These are phyloP conservation scores for Alternaria alternata DNA, from an alignment of 2,329 filamentous ascomycete genomes.

Conservation along the genomic window DNA sequence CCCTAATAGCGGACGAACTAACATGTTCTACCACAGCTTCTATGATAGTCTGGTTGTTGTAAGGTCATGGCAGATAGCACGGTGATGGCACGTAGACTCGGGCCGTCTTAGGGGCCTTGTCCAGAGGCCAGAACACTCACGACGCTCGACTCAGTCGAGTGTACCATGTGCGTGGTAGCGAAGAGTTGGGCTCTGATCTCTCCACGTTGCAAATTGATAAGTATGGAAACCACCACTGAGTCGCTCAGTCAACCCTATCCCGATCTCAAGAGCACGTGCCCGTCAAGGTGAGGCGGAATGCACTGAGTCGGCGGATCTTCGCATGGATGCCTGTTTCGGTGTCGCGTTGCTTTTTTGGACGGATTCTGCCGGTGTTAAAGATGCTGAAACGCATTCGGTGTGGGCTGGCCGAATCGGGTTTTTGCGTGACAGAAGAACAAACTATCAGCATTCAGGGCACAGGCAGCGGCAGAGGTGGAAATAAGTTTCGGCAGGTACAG, in stretches of 20 bases:
- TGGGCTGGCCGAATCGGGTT: slow-evolving; percentile 19
- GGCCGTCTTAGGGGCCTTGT: background rate
- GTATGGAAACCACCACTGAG: slow-evolving; percentile 14
- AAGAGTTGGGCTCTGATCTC: slow-evolving; percentile 4
- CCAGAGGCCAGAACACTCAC: background rate
- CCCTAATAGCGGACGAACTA: background rate
- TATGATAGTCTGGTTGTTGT: background rate
- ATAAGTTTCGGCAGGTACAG: slow-evolving; percentile 12
- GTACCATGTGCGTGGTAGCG: slow-evolving; percentile 4
- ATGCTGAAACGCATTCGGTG: slow-evolving; percentile 24
- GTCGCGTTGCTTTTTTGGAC: slow-evolving; percentile 9
- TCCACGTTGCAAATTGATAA: slow-evolving; percentile 1
- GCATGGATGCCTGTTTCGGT: slow-evolving; percentile 18
- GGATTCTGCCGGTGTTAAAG: slow-evolving; percentile 12
- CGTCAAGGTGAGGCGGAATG: slow-evolving; percentile 6
- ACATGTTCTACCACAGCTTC: background rate
- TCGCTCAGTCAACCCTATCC: slow-evolving; percentile 5
- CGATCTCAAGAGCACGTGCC: slow-evolving; percentile 21
- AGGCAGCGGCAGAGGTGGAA: slow-evolving; percentile 7
- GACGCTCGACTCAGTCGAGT: background rate
- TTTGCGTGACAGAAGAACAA: slow-evolving; percentile 7
- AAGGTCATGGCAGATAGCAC: background rate
- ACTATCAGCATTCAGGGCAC: slow-evolving; percentile 8
- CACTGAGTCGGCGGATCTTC: slow-evolving; percentile 21
- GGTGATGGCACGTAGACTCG: background rate